Evolutionary conservation across 495 filamentous ascomycete genomes (phyloP).

Genomic region (Letharia lupina): DNA sequence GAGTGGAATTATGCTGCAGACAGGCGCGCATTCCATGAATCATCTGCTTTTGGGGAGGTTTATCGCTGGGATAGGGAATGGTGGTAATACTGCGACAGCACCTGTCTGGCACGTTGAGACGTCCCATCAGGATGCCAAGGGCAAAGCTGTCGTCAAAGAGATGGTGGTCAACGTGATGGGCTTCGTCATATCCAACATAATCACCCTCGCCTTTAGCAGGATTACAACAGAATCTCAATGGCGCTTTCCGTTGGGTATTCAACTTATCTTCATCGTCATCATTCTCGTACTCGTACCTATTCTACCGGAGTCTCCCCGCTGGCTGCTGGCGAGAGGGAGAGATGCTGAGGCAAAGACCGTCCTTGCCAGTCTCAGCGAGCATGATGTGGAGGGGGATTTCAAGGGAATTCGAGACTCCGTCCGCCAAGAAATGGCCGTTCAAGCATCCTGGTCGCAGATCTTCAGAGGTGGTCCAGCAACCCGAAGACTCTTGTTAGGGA

Average conservation of each 20-base stretch:
- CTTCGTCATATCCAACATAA: slow-evolving; percentile 20
- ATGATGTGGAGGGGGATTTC: slow-evolving; percentile 42
- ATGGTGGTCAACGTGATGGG: slow-evolving; percentile 23
- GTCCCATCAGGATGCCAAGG: slow-evolving; percentile 17
- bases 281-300: slow-evolving; percentile 38
- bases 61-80: slow-evolving; percentile 22
- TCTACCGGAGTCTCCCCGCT: slow-evolving; percentile 44
- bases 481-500: slow-evolving; percentile 17
- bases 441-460: slow-evolving; percentile 19
- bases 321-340: slow-evolving; percentile 37
- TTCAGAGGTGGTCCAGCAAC: slow-evolving; percentile 21
- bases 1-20: slow-evolving; percentile 21
- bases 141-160: slow-evolving; percentile 24
- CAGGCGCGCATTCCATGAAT: slow-evolving; percentile 19
- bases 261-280: slow-evolving; percentile 37
- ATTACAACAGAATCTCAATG: slow-evolving; percentile 33
- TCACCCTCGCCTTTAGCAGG: slow-evolving; percentile 20
- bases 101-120: slow-evolving; percentile 25
- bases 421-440: slow-evolving; percentile 19
- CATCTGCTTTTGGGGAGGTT: slow-evolving; percentile 20
- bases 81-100: slow-evolving; percentile 22
- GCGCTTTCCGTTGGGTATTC: slow-evolving; percentile 45
- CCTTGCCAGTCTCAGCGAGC: slow-evolving; percentile 31
- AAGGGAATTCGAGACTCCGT: slow-evolving; percentile 17
- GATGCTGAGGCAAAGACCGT: slow-evolving; percentile 30